Conservation (phyloP, 148 eudicot species). For the Spergularia marina region DNA sequence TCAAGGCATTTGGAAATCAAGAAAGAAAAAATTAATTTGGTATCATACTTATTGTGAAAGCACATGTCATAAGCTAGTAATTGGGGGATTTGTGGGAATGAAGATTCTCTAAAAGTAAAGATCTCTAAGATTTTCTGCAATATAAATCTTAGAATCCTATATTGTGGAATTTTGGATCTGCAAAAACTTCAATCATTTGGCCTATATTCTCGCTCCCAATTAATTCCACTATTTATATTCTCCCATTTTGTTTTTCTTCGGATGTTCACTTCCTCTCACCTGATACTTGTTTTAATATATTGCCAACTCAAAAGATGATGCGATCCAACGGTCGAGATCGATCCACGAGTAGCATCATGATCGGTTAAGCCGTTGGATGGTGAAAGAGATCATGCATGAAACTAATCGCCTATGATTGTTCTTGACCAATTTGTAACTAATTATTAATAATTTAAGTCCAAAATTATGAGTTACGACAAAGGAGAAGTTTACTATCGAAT, state of each 20-base stretch:
- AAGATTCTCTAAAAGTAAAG: slow-evolving; percentile 24
- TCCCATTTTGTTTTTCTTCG: neutral
- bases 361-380: slow-evolving; percentile 1
- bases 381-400: slow-evolving; percentile 2
- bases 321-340: neutral
- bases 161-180: slow-evolving; percentile 1
- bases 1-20: neutral
- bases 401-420: slow-evolving; percentile 11
- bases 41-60: neutral
- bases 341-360: neutral
- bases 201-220: neutral
- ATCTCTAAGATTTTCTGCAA: slow-evolving; percentile 13
- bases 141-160: slow-evolving; percentile 1
- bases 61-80: slow-evolving; percentile 13
- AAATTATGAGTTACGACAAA: neutral
- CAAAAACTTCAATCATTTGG: slow-evolving; percentile 10
- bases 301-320: slow-evolving; percentile 14
- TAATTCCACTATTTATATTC: neutral
- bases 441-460: neutral
- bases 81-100: neutral
- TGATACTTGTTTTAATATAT: neutral
- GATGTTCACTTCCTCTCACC: too few species aligned
- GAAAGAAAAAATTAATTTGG: neutral
- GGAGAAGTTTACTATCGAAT: slow-evolving; percentile 10
- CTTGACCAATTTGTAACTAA: slow-evolving; percentile 16